Base-by-base conservation (phyloP, 345 rosid genomes). In the Raphanus sativus region DNA sequence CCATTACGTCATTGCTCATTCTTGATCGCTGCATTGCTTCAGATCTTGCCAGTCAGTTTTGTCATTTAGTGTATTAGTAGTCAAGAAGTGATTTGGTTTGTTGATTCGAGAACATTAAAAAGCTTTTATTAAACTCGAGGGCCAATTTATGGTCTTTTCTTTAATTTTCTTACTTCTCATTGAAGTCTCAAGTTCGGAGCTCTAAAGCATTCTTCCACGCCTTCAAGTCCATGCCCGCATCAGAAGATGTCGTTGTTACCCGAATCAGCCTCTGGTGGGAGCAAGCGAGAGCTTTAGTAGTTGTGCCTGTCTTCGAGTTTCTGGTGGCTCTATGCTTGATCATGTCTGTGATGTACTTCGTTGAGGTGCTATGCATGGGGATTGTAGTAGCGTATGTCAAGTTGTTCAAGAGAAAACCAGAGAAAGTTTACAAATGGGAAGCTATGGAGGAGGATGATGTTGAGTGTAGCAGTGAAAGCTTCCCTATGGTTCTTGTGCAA, bases 401-500 rank as follows among this genome's bases (percentile, higher is more conserved):
- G 75, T 32, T 86, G 34, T 71, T 88, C 64, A 70, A 84, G 21
- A 80, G 79, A 66, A 85, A 81, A 34, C 75, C 86, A 40, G 75
- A 83, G 76, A 83, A 81, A 60, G 25, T 80, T 65, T 83, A 82
- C 71, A 85, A 84, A 65, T 78, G 81, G 85, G 86, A 85, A 50
- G 84, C 81, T 38, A 82, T 77, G 77, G 84, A 79, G 62, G 84
- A 84, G 59, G 85, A 85, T 60, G 85, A 85, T 75, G 66, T 72
- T 58, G 87, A 83, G 81, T 70, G 69, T 64, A 80, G 80, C 52
- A 76, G 83, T 74, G 77, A 48, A 45, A 75, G 25, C 63, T 83
- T 72, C 45, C 88, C 91, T 13, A 85, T 80, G 70, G 85, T 85
- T 52, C 78, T 88, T 73, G 83, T 86, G 77, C 91, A 88, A 71